Conservation (phyloP, 306 rosid species). For the Quercus gilva region DNA sequence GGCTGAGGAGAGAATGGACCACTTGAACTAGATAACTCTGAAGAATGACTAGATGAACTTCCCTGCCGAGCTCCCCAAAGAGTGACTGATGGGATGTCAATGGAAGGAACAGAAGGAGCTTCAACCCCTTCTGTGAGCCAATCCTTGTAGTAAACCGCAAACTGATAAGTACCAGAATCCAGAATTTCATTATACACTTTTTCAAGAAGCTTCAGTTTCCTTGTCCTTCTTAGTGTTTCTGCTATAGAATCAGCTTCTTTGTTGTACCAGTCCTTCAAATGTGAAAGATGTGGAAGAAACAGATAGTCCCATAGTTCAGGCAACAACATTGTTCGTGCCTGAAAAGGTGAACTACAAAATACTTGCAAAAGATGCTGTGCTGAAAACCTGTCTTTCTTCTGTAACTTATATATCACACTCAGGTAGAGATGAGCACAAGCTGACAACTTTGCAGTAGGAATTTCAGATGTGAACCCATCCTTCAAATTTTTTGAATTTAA, state of each 20-base stretch:
- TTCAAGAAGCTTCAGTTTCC: constrained; percentile 48
- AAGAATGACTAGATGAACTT: constrained; percentile 44
- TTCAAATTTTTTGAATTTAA: constrained; percentile 55
- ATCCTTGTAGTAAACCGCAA: constrained; percentile 72
- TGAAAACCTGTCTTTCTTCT: constrained; percentile 52
- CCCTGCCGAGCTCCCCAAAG: constrained; percentile 28
- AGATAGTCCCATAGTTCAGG: constrained; percentile 76
- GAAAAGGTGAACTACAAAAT: constrained; percentile 63
- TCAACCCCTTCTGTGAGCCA: constrained; percentile 83
- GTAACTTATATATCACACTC: constrained; percentile 60
- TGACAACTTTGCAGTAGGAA: constrained; percentile 61
- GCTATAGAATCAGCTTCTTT: constrained; percentile 48
- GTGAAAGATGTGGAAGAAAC: constrained; percentile 67
- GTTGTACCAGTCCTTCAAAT: constrained; percentile 61
- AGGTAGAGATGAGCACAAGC: constrained; percentile 95
- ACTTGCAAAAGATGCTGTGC: constrained; percentile 89
- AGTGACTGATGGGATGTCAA: constrained; percentile 49
- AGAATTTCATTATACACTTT: constrained; percentile 58
- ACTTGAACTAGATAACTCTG: constrained; percentile 40
- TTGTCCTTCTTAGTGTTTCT: constrained; percentile 39
- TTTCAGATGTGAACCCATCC: constrained; percentile 49
- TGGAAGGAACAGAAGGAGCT: constrained; percentile 59
- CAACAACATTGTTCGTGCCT: constrained; percentile 61
- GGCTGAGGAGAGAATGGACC: constrained; percentile 60
- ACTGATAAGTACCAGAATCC: constrained; percentile 63